A percentile compares a stretch with the other conserved stretches of the same genome.
These are phyloP conservation scores for Kwoniella heveanensis DNA, from an alignment of 768 basidiomycete genomes.

Conservation along the genomic window DNA sequence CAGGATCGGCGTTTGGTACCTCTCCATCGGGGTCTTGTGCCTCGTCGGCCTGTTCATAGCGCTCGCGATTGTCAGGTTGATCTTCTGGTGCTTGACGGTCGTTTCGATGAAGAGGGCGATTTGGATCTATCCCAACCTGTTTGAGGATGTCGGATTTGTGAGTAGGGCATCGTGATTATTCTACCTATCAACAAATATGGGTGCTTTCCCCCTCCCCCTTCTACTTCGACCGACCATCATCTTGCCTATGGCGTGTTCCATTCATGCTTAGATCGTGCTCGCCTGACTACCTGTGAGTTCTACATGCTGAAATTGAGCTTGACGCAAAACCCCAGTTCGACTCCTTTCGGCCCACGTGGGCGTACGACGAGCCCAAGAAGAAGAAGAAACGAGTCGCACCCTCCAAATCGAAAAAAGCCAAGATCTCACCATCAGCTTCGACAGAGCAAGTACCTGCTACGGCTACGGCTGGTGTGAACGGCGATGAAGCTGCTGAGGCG, in stretches of 20 bases:
- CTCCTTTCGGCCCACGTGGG: constrained; percentile 95
- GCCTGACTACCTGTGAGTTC: too few species aligned
- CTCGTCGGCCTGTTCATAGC: constrained; percentile 87
- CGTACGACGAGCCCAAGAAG: constrained; percentile 84
- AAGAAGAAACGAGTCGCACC: constrained; percentile 60
- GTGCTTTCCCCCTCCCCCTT: too few species aligned
- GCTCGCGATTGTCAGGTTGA: constrained; percentile 83
- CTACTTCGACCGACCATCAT: too few species aligned
- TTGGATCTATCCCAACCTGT: constrained; percentile 98
- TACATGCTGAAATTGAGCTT: too few species aligned
- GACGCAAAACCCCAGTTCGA: constrained; percentile 68
- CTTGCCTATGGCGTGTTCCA: too few species aligned
- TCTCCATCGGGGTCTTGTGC: constrained; percentile 82
- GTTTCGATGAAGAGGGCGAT: constrained; percentile 85
- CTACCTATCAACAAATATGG: too few species aligned
- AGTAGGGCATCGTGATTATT: too few species aligned
- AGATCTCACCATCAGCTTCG: constrained; percentile 5
- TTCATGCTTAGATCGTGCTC: too few species aligned
- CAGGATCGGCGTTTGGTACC: constrained; percentile 92
- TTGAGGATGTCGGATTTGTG: constrained; percentile 98
- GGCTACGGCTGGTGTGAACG: not conserved
- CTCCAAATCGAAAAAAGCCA: constrained; percentile 19
- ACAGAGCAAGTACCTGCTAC: not conserved
- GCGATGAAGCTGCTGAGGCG: not conserved
- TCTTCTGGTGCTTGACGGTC: constrained; percentile 91